Evolutionary conservation across 1,139 yeast genomes (phyloP), one percentile per base, ranked within the genome.

Genomic region (Yamadazyma taylorii): DNA sequence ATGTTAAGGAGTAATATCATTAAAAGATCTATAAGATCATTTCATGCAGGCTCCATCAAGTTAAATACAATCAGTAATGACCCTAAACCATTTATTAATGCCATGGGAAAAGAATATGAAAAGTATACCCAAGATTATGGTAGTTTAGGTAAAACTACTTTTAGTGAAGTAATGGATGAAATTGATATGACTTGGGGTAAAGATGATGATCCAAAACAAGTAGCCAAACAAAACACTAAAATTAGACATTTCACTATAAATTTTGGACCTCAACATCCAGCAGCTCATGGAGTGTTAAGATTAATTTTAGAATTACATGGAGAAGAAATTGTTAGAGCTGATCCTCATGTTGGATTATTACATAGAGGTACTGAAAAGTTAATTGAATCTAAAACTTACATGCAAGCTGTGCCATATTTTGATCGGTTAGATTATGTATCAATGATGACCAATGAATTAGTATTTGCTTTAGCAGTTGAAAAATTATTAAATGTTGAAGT

Each of bases 181-280:
- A 67, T 68, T 26, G 75, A 70, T 48, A 69, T 70, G 75, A 59
- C 65, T 30, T 70, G 71, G 70, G 72, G 69, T 34, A 61, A 55
- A 43, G 73, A 65, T 43, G 77, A 71, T 47, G 73, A 66, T 45
- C 75, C 75, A 30, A 63, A 60, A 42, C 59, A 66, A 35, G 68
- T 69, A 22, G 71, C 59, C 29, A 71, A 63, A 48, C 75, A 71
- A 55, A 70, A 70, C 53, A 60, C 74, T 43, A 83, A 85, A 59
- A 81, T 86, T 55, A 79, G 95, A 63, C 95, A 86, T 61, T 86
- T 86, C 68, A 86, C 95, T 36, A 81, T 87, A 60, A 87, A 86
- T 66, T 87, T 87, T 57, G 96, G 95, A 28, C 95, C 96, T 31
- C 96, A 86, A 66, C 96, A 86, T 71, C 96, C 96, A 23, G 96